A percentile compares a stretch with the other conserved stretches of the same genome.
Conservation (phyloP, 106 monocot species). For the Dioscorea dumetorum region DNA sequence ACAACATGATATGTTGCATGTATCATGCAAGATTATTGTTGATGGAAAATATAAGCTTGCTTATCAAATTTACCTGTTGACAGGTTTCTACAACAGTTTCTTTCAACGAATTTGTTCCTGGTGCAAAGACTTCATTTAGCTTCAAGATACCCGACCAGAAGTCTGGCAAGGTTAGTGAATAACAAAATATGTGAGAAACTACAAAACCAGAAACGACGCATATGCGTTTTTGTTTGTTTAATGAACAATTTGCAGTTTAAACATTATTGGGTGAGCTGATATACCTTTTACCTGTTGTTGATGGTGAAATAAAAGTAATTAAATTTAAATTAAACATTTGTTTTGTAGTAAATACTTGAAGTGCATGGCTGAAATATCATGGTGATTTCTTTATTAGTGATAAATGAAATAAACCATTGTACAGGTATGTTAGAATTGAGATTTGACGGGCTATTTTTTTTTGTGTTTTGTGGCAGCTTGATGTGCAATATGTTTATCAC, state of each 20-base stretch:
- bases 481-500: constrained; percentile 49
- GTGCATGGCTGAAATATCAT: too few species aligned
- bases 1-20: not conserved
- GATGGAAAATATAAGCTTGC: not conserved
- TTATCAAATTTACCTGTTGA: not conserved
- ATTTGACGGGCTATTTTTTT: not conserved
- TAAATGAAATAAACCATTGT: too few species aligned
- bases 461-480: constrained; percentile 44
- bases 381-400: too few species aligned
- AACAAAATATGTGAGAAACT: not conserved
- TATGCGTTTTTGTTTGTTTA: not conserved
- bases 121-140: constrained; percentile 49
- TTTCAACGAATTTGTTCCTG: constrained; percentile 36
- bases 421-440: not conserved
- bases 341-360: too few species aligned
- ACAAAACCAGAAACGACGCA: not conserved
- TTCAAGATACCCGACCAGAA: constrained; percentile 77
- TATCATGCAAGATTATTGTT: not conserved
- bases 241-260: too few species aligned
- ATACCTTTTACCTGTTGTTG: too few species aligned
- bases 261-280: too few species aligned
- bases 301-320: too few species aligned
- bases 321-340: too few species aligned
- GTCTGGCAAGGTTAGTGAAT: constrained; percentile 56
- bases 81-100: constrained; percentile 64